Conservation (phyloP, 805 yeast species). For the Candida ficus region DNA sequence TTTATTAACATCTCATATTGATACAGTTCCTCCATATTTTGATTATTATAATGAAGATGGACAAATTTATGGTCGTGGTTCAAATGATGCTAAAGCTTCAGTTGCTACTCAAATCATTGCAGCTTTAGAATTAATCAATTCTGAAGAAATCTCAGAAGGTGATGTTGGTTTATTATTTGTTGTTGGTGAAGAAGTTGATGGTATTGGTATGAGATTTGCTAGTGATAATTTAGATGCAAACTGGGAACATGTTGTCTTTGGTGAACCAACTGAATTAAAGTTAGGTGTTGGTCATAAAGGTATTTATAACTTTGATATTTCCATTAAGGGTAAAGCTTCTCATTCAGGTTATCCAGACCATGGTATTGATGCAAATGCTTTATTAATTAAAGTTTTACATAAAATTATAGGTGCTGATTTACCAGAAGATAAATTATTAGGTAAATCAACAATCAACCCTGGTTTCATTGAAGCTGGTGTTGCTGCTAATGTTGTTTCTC, state of each 20-base stretch:
- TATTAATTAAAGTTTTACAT: constrained; percentile 45
- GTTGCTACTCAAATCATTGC: constrained; percentile 60
- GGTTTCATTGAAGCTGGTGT: constrained; percentile 57
- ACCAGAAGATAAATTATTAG: constrained; percentile 50
- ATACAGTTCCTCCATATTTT: constrained; percentile 66
- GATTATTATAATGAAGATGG: constrained; percentile 43
- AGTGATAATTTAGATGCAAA: constrained; percentile 28
- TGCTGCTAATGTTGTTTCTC: constrained; percentile 64
- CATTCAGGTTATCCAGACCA: constrained; percentile 70
- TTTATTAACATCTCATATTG: constrained; percentile 59
- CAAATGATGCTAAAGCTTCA: constrained; percentile 68
- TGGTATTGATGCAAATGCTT: constrained; percentile 59
- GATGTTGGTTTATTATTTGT: constrained; percentile 57
- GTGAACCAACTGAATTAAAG: constrained; percentile 71
- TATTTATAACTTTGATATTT: constrained; percentile 35
- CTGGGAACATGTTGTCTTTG: constrained; percentile 63
- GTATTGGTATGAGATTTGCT: constrained; percentile 54
- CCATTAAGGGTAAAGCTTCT: constrained; percentile 50
- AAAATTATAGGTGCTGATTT: constrained; percentile 37
- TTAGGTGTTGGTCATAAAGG: constrained; percentile 73
- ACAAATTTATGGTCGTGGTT: constrained; percentile 58
- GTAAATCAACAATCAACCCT: constrained; percentile 56
- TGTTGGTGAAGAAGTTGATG: constrained; percentile 68
- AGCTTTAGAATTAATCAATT: constrained; percentile 38
- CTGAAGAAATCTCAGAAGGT: constrained; percentile 34